Percentiles rank a stretch among this genome's conserved stretches.
Conservation (phyloP, 352 stramenopile species). For the Bremia lactucae region DNA sequence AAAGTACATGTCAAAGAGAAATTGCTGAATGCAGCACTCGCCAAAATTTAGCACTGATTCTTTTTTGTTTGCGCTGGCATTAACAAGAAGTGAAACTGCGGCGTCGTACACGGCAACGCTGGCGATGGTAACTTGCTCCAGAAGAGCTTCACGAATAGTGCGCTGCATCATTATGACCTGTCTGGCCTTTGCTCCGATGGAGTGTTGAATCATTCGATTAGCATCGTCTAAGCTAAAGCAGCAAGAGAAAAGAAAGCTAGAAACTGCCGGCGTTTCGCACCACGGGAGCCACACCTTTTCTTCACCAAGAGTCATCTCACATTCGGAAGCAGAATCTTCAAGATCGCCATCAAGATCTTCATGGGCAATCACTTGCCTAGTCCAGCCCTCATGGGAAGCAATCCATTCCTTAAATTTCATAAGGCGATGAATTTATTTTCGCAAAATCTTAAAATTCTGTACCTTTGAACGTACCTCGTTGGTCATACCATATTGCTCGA, state of each 20-base stretch:
- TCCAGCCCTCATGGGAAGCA: conserved; percentile 57
- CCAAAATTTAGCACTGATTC: conserved; percentile 66
- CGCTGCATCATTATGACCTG: conserved; percentile 53
- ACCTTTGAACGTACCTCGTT: conserved; percentile 47
- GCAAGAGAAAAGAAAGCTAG: conserved; percentile 76
- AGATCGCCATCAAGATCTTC: conserved; percentile 32
- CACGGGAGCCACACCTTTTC: conserved; percentile 81
- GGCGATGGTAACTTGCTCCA: conserved; percentile 68
- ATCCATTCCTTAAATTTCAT: conserved; percentile 54
- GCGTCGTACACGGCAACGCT: conserved; percentile 64
- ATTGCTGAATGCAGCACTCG: conserved; percentile 76
- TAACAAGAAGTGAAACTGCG: conserved; percentile 45
- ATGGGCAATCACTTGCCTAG: conserved; percentile 49
- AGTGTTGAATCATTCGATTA: conserved; percentile 45
- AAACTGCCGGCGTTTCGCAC: conserved; percentile 73
- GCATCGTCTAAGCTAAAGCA: conserved; percentile 79
- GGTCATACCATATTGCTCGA: conserved; percentile 58
- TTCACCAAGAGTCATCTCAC: conserved; percentile 31
- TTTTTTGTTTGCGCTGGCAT: conserved; percentile 36
- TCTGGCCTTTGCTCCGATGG: conserved; percentile 23
- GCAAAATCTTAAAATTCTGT: background rate
- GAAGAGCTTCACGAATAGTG: conserved; percentile 54
- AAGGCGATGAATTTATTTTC: background rate
- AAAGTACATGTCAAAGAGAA: conserved; percentile 87
- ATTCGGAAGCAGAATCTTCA: conserved; percentile 30